Percentiles rank a stretch among this genome's conserved stretches.
Evolutionary conservation across 2,329 filamentous ascomycete genomes (phyloP).

Genomic region (Diaporthe sp.): DNA sequence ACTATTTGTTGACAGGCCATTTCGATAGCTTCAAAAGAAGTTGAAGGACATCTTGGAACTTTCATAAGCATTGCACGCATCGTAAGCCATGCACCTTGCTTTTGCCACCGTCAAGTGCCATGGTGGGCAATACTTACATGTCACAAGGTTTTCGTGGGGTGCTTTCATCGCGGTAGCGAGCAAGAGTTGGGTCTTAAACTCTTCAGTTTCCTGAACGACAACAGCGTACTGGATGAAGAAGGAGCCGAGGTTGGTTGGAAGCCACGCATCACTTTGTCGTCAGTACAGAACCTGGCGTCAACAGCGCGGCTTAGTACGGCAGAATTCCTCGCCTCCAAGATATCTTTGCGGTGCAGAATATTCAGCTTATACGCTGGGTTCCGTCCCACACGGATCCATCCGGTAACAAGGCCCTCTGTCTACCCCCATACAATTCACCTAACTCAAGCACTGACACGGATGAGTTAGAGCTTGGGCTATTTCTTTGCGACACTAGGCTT

Average conservation of each 20-base stretch:
- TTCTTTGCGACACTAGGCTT: slow-evolving; percentile 11
- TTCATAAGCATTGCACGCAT: neutral
- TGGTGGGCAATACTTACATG: neutral
- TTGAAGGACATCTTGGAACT: neutral
- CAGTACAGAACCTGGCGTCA: neutral
- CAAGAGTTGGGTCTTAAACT: slow-evolving; percentile 3
- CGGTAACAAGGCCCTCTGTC: neutral
- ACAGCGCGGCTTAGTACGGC: neutral
- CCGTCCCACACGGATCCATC: neutral
- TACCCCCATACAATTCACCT: neutral
- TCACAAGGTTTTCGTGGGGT: neutral
- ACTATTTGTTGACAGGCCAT: neutral
- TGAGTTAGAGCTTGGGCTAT: neutral
- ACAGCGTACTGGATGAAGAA: neutral
- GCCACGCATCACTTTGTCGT: neutral
- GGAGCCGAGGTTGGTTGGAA: neutral
- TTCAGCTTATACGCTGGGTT: neutral
- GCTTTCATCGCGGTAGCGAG: neutral
- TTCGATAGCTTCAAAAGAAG: neutral
- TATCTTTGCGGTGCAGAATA: neutral
- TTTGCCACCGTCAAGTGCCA: neutral
- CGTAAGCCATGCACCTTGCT: neutral
- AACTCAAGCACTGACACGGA: neutral
- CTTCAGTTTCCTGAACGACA: neutral
- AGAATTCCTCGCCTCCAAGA: slow-evolving; percentile 2